Conservation (phyloP, 2,329 filamentous ascomycete genomes). For the Pleurostoma richardsiae region DNA sequence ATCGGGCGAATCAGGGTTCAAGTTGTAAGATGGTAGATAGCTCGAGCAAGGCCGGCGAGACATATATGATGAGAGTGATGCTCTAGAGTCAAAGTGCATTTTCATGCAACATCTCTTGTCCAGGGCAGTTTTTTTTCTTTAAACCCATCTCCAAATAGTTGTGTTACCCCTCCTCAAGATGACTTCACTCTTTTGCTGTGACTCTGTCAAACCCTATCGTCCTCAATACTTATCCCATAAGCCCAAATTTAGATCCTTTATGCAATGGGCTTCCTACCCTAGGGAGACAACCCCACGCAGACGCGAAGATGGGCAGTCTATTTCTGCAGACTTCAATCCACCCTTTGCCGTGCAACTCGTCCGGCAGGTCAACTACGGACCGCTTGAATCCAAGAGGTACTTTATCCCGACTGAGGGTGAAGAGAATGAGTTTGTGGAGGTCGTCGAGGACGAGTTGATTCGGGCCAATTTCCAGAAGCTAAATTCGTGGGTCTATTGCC, state of each 20-base stretch:
- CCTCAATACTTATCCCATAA: slow-evolving; percentile 17
- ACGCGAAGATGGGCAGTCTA: slow-evolving; percentile 1
- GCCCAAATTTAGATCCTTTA: slow-evolving; percentile 16
- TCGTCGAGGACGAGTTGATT: slow-evolving; percentile 29
- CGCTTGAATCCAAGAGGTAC: slow-evolving; percentile 36
- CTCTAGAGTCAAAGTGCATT: not conserved
- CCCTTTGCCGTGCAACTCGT: slow-evolving; percentile 33
- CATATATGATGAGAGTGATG: not conserved
- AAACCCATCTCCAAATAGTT: not conserved
- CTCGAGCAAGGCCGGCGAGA: not conserved
- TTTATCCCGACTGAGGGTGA: slow-evolving; percentile 20
- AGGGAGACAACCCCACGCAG: slow-evolving; percentile 4
- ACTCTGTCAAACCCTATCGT: slow-evolving; percentile 13
- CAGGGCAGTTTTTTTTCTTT: not conserved
- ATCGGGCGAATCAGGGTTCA: not conserved
- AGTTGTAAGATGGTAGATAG: not conserved
- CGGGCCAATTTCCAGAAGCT: slow-evolving; percentile 36
- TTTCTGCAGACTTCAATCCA: slow-evolving; percentile 6
- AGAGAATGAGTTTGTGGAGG: slow-evolving; percentile 21
- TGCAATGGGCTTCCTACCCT: slow-evolving; percentile 24
- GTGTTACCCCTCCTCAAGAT: slow-evolving; percentile 1
- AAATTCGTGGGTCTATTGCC: slow-evolving; percentile 28
- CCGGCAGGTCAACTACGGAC: slow-evolving; percentile 37
- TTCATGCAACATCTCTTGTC: not conserved
- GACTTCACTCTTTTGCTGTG: slow-evolving; percentile 19